These are phyloP conservation scores for Proliferodiscus dingleyae DNA, from an alignment of 2,329 filamentous ascomycete genomes.

Conservation along the genomic window DNA sequence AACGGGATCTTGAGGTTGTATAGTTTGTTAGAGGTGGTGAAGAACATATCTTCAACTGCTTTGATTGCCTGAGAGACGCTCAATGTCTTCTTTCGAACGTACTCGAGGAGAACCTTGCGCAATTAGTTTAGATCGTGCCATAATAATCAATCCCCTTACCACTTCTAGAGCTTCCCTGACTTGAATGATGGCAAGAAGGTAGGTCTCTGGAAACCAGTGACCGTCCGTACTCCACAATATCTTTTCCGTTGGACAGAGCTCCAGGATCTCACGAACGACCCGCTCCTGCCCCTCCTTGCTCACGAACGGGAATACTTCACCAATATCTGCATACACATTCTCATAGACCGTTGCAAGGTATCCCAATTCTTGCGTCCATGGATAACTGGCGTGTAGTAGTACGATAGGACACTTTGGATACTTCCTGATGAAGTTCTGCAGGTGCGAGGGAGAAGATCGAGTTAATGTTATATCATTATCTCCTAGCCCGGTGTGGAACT, in stretches of 20 bases:
- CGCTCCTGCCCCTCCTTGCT: constrained; percentile 71
- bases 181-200: constrained; percentile 66
- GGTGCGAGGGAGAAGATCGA: constrained; percentile 66
- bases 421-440: constrained; percentile 67
- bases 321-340: constrained; percentile 79
- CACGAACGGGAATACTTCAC: constrained; percentile 75
- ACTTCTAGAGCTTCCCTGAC: constrained; percentile 65
- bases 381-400: constrained; percentile 75
- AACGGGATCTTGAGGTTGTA: constrained; percentile 57
- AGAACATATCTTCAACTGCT: constrained; percentile 64
- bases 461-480: constrained; percentile 72
- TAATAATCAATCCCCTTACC: constrained; percentile 39
- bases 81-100: constrained; percentile 59
- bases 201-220: constrained; percentile 75
- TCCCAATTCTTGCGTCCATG: constrained; percentile 71
- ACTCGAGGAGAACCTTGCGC: constrained; percentile 58
- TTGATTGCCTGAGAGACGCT: constrained; percentile 56
- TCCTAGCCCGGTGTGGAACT: constrained; percentile 79
- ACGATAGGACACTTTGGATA: constrained; percentile 70
- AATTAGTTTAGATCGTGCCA: constrained; percentile 9
- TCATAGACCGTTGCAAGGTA: constrained; percentile 73
- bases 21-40: constrained; percentile 71
- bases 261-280: constrained; percentile 66
- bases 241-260: constrained; percentile 70
- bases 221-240: constrained; percentile 78